These are phyloP conservation scores for Alternaria incomplexa DNA, from an alignment of 2,329 filamentous ascomycete genomes.

Conservation along the genomic window DNA sequence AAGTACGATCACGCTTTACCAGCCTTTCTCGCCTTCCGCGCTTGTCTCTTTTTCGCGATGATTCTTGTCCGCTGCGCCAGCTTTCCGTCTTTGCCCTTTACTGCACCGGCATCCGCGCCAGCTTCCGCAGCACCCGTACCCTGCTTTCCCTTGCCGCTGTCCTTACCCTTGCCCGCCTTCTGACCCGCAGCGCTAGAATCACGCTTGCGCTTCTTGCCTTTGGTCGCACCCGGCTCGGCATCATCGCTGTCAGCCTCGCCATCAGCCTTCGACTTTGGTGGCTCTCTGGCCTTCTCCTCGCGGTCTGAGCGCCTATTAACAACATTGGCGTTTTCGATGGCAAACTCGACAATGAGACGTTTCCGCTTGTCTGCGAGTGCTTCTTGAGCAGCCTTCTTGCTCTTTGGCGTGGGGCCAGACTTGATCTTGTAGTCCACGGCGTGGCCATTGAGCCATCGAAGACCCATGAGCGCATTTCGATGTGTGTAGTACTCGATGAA, in stretches of 20 bases:
- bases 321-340: conserved; percentile 97
- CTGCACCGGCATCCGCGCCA: conserved; percentile 14
- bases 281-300: conserved; percentile 62
- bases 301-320: conserved; percentile 76
- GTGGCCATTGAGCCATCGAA: conserved; percentile 90
- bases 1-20: conserved; percentile 53
- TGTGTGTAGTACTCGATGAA: conserved; percentile 98
- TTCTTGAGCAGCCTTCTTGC: conserved; percentile 48
- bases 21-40: conserved; percentile 66
- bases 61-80: conserved; percentile 73
- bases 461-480: conserved; percentile 90
- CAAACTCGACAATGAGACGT: conserved; percentile 92
- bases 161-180: conserved; percentile 18
- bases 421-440: conserved; percentile 59
- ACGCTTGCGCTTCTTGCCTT: conserved; percentile 50
- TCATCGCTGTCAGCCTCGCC: conserved; percentile 16
- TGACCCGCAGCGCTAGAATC: conserved; percentile 22
- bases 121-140: conserved; percentile 27
- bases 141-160: conserved; percentile 16
- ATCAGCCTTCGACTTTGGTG: conserved; percentile 40
- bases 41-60: conserved; percentile 82
- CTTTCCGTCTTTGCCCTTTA: conserved; percentile 50
- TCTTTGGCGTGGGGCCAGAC: conserved; percentile 52
- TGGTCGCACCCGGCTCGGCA: conserved; percentile 17
- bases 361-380: conserved; percentile 77